Percentiles rank a stretch among this genome's conserved stretches.
phyloP scores from a whole-genome alignment of 2,329 filamentous ascomycete species.

The Aspergillus unguis region DNA sequence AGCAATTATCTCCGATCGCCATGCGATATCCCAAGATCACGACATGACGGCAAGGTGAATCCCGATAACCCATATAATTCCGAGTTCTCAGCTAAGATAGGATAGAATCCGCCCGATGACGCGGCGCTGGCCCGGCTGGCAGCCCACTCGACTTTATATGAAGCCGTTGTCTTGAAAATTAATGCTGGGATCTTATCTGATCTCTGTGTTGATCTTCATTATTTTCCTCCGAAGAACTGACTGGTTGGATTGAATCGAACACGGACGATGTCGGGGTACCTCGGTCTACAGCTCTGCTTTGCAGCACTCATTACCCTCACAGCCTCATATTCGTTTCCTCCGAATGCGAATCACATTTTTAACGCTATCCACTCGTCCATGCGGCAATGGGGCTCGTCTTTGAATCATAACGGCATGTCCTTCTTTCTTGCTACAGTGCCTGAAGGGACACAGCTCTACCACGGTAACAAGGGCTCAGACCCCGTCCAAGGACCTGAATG shows the following conservation, averaged over 20 bases:
- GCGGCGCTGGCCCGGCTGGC: neutral
- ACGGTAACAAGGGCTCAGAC: conserved; percentile 52
- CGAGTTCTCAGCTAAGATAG: neutral
- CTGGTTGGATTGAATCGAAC: no score
- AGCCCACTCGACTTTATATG: neutral
- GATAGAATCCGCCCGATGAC: neutral
- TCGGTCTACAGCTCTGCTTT: neutral
- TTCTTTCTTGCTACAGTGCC: conserved; percentile 66
- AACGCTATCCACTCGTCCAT: conserved; percentile 69
- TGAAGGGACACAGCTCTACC: conserved; percentile 63
- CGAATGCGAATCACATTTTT: conserved; percentile 65
- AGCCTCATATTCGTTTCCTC: neutral
- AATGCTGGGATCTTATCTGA: conserved; percentile 1
- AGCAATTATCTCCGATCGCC: no score
- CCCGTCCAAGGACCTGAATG: conserved; percentile 60
- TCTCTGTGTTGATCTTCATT: neutral
- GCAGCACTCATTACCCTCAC: conserved; percentile 1
- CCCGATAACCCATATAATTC: no score
- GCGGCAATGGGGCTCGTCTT: conserved; percentile 69
- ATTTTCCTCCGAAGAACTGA: no score
- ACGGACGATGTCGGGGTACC: no score
- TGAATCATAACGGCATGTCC: conserved; percentile 73
- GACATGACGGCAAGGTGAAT: no score
- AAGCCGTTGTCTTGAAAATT: neutral
- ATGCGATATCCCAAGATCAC: no score